Evolutionary conservation across 2,329 filamentous ascomycete species (phyloP).

Genomic region (Elsinoe australis): DNA sequence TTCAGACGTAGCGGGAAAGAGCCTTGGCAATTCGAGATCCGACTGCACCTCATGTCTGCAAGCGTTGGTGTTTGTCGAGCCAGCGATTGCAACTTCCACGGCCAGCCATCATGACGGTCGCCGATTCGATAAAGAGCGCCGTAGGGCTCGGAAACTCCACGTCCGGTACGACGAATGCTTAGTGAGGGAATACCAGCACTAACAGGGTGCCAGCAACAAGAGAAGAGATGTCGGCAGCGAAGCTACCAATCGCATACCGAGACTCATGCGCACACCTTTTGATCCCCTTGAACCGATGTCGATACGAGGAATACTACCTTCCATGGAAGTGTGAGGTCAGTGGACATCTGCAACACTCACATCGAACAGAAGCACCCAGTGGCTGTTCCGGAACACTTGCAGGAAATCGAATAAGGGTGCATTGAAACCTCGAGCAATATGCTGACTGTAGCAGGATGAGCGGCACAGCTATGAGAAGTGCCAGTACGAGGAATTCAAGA

Average conservation of each 20-base stretch:
- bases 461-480: slow-evolving; percentile 98
- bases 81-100: neutral
- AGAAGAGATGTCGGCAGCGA: slow-evolving; percentile 89
- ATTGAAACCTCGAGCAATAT: neutral
- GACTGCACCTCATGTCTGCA: neutral
- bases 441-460: slow-evolving; percentile 59
- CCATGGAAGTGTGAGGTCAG: slow-evolving; percentile 93
- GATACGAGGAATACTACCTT: slow-evolving; percentile 82
- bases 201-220: slow-evolving; percentile 60
- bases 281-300: slow-evolving; percentile 93
- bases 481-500: slow-evolving; percentile 98
- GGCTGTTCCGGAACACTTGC: too few relatives aligned
- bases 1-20: neutral
- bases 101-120: slow-evolving; percentile 35
- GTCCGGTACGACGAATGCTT: slow-evolving; percentile 27
- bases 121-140: slow-evolving; percentile 42
- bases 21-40: slow-evolving; percentile 13
- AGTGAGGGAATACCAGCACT: slow-evolving; percentile 6
- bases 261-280: slow-evolving; percentile 92
- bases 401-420: too few relatives aligned
- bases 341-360: neutral
- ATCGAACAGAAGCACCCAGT: too few relatives aligned
- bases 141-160: slow-evolving; percentile 37
- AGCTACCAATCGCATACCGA: slow-evolving; percentile 80
- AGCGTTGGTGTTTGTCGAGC: neutral